Evolutionary conservation across 176 grass and related monocot species (phyloP).

Genomic region (Zizania latifolia): DNA sequence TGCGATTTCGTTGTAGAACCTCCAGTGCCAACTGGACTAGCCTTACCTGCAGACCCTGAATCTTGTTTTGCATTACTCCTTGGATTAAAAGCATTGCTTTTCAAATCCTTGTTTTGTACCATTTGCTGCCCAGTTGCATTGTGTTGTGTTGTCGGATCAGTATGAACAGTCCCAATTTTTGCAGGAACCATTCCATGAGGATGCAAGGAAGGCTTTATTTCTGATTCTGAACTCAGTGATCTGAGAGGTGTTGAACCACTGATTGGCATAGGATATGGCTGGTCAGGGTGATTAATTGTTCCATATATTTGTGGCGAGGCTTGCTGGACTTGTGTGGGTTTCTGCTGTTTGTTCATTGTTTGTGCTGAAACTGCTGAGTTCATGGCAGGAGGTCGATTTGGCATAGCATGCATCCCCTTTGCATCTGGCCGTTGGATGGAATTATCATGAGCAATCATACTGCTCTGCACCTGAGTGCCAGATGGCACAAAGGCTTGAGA

Average conservation of each 20-base stretch:
- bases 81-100: slow-evolving; percentile 20
- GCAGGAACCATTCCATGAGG: slow-evolving; percentile 35
- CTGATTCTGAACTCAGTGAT: slow-evolving; percentile 5
- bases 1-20: slow-evolving; percentile 30
- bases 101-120: slow-evolving; percentile 46
- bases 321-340: slow-evolving; percentile 36
- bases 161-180: slow-evolving; percentile 14
- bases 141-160: slow-evolving; percentile 26
- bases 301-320: slow-evolving; percentile 41
- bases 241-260: slow-evolving; percentile 38
- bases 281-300: slow-evolving; percentile 21
- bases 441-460: slow-evolving; percentile 25
- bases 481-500: slow-evolving; percentile 29
- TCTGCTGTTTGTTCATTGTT: slow-evolving; percentile 38
- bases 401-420: slow-evolving; percentile 28
- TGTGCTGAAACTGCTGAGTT: slow-evolving; percentile 34
- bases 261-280: slow-evolving; percentile 38
- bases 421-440: slow-evolving; percentile 28
- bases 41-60: slow-evolving; percentile 29
- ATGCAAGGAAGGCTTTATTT: slow-evolving; percentile 35
- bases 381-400: slow-evolving; percentile 31
- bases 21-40: slow-evolving; percentile 16
- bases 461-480: slow-evolving; percentile 30
- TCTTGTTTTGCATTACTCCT: slow-evolving; percentile 33
- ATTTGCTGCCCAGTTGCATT: slow-evolving; percentile 28